A percentile compares a stretch with the other conserved stretches of the same genome.
These are phyloP conservation scores for Strigomonas culicis DNA, from an alignment of 208 protist genomes.

Conservation along the genomic window DNA sequence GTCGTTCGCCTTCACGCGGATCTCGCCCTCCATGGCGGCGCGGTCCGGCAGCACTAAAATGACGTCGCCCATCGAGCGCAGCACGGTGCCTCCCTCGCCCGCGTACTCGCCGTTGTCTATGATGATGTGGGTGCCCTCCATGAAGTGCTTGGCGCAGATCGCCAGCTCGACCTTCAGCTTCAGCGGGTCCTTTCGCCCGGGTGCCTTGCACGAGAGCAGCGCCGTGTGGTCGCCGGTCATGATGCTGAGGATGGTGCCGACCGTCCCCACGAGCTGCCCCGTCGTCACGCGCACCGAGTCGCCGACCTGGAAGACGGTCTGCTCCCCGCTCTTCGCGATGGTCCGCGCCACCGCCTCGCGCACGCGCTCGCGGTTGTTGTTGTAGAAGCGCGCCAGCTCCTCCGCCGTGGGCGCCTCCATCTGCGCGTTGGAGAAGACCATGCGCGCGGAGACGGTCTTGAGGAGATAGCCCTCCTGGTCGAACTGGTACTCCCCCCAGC, in stretches of 20 bases:
- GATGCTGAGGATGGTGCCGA: constrained; percentile 75
- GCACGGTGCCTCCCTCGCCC: constrained; percentile 86
- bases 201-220: constrained; percentile 53
- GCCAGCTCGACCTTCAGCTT: constrained; percentile 79
- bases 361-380: constrained; percentile 76
- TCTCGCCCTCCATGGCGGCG: constrained; percentile 45
- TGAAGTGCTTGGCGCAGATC: constrained; percentile 77
- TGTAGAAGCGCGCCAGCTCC: constrained; percentile 86
- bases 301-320: constrained; percentile 36
- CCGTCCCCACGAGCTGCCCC: constrained; percentile 70
- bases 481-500: constrained; percentile 84
- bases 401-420: constrained; percentile 75
- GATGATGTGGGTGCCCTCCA: constrained; percentile 81
- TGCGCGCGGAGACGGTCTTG: constrained; percentile 65
- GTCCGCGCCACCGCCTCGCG: constrained; percentile 44
- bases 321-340: constrained; percentile 14
- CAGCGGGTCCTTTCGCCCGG: constrained; percentile 45
- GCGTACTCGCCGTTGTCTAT: constrained; percentile 71
- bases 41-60: constrained; percentile 79
- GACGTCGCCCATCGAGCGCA: constrained; percentile 65
- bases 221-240: constrained; percentile 68
- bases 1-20: constrained; percentile 75
- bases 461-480: constrained; percentile 86
- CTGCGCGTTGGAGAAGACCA: constrained; percentile 53
- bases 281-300: constrained; percentile 75